Evolutionary conservation across 192 early-diverging fungal genomes (phyloP), one percentile per base, ranked within the genome.

Genomic region (Podila minutissima): DNA sequence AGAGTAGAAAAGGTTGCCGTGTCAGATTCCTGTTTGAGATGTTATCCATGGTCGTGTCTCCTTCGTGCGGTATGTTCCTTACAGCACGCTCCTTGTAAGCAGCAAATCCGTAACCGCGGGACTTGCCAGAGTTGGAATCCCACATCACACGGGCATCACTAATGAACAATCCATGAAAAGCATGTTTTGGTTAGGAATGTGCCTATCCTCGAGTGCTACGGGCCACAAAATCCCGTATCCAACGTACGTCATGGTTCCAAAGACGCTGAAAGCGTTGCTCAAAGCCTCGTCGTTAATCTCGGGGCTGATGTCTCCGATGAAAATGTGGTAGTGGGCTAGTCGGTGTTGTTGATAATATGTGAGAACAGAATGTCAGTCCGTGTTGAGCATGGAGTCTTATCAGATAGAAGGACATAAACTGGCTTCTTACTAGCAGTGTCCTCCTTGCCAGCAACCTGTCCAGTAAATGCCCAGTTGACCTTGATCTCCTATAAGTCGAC

Each of bases 111-210:
- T 92, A 97, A 17, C 95, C 96, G 66, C 96, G 88, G 35, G 95
- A 95, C 77, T 97, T 96, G 31, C 95, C 94, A 59, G 96, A 93
- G 53, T 88, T 85, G 66, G 87, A 77, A 74, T 97, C 96, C 94
- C 95, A 96, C 96, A 97, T 96, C 38, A 97, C 95, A 64, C 94
- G 92, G 49, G 96, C 96, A 70, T 96, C 94, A 66, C 95, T 94
- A 61, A 58, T 31, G 57, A 53, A 55, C 48, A 46, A 59, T 20
- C 5, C n/a, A 49, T 29, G 50, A 50, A 28, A 4, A 19, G 26
- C 1, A 22, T 15, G n/a, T 35, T 15, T 9, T 35, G 49, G 5
- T 51, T 57, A 26, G 46, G 6, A 8, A 38, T 28, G 32, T 28
- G 6, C 28, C 51, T 20, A 22, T 32, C 3, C 2, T 46, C 58